Evolutionary conservation across 371 early-diverging fungal species (phyloP).

Genomic region (Mucor saturninus): DNA sequence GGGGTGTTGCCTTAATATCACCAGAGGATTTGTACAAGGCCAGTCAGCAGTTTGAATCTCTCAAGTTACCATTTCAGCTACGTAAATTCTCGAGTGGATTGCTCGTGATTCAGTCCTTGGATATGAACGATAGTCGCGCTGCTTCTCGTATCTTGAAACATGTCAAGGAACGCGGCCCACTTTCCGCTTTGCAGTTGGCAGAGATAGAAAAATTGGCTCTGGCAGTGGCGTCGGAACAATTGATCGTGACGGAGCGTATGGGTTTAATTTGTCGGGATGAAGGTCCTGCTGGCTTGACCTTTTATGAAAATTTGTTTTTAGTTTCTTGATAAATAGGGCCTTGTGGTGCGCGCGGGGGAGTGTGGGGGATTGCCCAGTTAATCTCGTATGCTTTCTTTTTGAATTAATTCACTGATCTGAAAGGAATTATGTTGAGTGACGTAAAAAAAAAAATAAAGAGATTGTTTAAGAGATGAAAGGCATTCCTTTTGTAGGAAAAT

Average conservation of each 20-base stretch:
- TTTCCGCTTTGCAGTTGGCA: constrained; percentile 76
- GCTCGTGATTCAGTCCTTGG: constrained; percentile 71
- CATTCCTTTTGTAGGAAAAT: not conserved
- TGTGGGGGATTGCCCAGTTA: too few species aligned
- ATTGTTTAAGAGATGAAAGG: not conserved
- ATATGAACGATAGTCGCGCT: constrained; percentile 75
- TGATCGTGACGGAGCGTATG: constrained; percentile 76
- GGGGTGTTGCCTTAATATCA: constrained; percentile 86
- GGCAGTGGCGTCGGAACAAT: constrained; percentile 74
- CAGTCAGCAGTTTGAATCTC: constrained; percentile 64
- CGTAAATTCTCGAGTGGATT: constrained; percentile 82
- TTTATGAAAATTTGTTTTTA: constrained; percentile 75
- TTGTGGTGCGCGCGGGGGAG: too few species aligned
- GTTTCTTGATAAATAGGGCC: not conserved
- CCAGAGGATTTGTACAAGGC: constrained; percentile 86
- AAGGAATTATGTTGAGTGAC: too few species aligned
- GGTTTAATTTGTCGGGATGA: constrained; percentile 89
- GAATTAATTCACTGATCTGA: too few species aligned
- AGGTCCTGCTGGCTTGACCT: constrained; percentile 79
- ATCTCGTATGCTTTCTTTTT: too few species aligned
- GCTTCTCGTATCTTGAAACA: constrained; percentile 61
- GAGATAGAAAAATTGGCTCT: constrained; percentile 69
- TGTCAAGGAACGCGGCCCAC: constrained; percentile 55
- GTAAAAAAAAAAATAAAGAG: not conserved
- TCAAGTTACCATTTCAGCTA: constrained; percentile 75